These are phyloP conservation scores for Jatropha podagrica DNA, from an alignment of 441 rosid genomes.

Conservation along the genomic window DNA sequence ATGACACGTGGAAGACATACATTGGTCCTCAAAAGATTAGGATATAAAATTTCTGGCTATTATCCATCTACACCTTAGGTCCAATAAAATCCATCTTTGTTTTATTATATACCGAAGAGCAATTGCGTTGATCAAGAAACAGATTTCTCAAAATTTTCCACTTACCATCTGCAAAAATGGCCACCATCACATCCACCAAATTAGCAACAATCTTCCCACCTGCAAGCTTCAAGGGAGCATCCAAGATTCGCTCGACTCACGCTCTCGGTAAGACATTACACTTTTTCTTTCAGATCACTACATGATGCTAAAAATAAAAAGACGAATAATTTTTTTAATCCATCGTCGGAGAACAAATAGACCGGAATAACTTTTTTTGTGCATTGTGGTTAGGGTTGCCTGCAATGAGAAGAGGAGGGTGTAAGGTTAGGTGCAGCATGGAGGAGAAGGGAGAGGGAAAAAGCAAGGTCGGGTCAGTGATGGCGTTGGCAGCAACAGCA, in stretches of 20 bases:
- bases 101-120: neutral
- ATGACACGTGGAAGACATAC: conserved; percentile 2
- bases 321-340: too few relatives aligned
- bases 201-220: conserved; percentile 9
- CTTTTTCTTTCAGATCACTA: neutral
- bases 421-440: conserved; percentile 12
- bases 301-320: too few relatives aligned
- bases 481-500: neutral
- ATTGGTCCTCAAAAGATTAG: conserved; percentile 15
- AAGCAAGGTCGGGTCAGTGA: neutral
- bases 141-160: neutral
- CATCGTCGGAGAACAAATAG: too few relatives aligned
- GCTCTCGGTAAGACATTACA: conserved; percentile 8
- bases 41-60: conserved; percentile 10
- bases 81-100: neutral
- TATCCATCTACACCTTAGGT: neutral
- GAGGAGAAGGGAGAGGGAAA: conserved; percentile 10
- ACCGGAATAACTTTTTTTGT: too few relatives aligned
- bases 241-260: conserved; percentile 2
- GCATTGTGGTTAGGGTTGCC: conserved; percentile 10
- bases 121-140: neutral
- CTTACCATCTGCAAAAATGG: conserved; percentile 10
- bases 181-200: conserved; percentile 11
- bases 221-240: conserved; percentile 4
- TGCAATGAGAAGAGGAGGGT: conserved; percentile 4